phyloP scores from a whole-genome alignment of 2,329 filamentous ascomycete species.

The Trichoderma atroviride region DNA sequence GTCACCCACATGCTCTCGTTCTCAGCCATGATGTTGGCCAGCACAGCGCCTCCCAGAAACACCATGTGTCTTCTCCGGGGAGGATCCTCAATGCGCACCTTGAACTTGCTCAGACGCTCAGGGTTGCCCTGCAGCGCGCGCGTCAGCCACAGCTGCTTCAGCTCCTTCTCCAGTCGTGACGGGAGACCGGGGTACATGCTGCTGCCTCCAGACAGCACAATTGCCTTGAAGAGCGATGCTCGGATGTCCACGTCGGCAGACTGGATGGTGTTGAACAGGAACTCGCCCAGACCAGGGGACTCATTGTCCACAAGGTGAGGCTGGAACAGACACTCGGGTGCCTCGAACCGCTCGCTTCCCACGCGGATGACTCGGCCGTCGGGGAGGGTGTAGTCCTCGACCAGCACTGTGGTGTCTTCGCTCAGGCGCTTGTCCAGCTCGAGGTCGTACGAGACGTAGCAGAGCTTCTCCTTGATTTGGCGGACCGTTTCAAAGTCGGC shows the following conservation, averaged over 20 bases:
- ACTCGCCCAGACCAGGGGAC: conserved; percentile 93
- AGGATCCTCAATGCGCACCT: conserved; percentile 98
- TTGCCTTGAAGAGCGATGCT: conserved; percentile 92
- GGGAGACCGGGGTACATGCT: conserved; percentile 99
- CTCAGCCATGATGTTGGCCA: conserved; percentile 98
- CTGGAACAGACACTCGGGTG: conserved; percentile 97
- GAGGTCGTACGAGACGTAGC: conserved; percentile 98
- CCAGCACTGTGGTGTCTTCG: conserved; percentile 95
- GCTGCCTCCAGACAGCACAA: conserved; percentile 93
- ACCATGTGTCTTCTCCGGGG: conserved; percentile 97
- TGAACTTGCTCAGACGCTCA: conserved; percentile 96
- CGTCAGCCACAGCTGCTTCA: conserved; percentile 98
- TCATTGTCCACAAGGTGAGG: conserved; percentile 97
- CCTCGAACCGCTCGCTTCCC: conserved; percentile 96
- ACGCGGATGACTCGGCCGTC: conserved; percentile 96
- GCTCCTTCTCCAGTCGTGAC: conserved; percentile 92
- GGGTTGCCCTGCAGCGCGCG: conserved; percentile 88
- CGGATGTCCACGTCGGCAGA: conserved; percentile 93
- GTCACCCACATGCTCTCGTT: conserved; percentile 99
- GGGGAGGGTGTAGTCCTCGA: conserved; percentile 96
- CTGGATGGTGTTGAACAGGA: conserved; percentile 99
- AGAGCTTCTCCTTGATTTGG: conserved; percentile 99
- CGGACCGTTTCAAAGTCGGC: conserved; percentile 98
- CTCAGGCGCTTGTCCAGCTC: conserved; percentile 94
- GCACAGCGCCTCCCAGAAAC: conserved; percentile 93